Base-by-base conservation (phyloP, 208 protist species). In the Borovskyia barvae region DNA sequence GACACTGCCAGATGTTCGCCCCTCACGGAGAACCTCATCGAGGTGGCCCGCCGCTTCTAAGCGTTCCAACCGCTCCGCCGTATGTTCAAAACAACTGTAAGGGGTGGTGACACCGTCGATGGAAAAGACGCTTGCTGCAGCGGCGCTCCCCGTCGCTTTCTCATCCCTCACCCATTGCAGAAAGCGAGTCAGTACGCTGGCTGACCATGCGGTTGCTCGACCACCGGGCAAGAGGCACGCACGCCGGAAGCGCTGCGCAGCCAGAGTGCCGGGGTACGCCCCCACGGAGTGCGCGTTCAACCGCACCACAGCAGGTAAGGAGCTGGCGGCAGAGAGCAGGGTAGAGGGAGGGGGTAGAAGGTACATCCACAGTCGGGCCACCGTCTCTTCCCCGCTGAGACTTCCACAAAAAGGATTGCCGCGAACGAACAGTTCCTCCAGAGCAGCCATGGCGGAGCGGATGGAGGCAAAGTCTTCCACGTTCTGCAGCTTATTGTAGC, bases 361-460 rank as follows among this genome's bases (percentile, higher is more conserved):
- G 29, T 66, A 53, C 24, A 72, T 22, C 43, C 49, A 68, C 12
- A 75, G 52, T 40, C 32, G 46, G 45, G 59, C 57, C 43, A 50
- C 50, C 22, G 65, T 29, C 7, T 72, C 48, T 32, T 78, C 60
- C 1, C 66, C 46, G 2, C 37, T 22, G 24, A 71, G 63, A 28
- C 33, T n/a, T 17, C 20, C 9, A 53, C 87, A 49, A 45, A 82
- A 75, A 6, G 84, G 86, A 66, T 97, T 97, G 47, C 80, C 68
- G 26, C 83, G 66, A 7, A 84, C 60, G 36, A 70, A 22, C 15
- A 94, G 69, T 28, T 52, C 57, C 43, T 79, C 33, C 22, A 95
- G 77, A 11, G 37, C 30, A 2, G 83, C 75, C 28, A 80, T 67
- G 15, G 50, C 59, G 2, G 25, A 19, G n/a, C 64, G 36, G 15